Evolutionary conservation across 192 early-diverging fungal genomes (phyloP).

Genomic region (Coemansia sp.): DNA sequence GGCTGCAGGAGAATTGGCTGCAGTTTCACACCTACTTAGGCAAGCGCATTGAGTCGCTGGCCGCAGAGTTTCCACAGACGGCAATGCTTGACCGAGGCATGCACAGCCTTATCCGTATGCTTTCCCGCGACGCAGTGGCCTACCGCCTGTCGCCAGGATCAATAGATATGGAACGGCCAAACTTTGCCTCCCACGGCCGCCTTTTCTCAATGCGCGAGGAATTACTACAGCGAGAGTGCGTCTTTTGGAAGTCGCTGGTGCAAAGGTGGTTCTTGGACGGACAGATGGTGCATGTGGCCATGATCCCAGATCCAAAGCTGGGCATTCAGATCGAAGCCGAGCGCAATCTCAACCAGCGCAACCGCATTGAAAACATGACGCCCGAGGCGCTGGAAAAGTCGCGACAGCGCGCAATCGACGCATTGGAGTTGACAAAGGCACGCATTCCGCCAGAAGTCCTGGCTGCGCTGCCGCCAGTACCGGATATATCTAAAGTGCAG

Average conservation of each 20-base stretch:
- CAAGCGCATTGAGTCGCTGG: conserved; percentile 53
- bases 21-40: conserved; percentile 40
- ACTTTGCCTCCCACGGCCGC: conserved; percentile 57
- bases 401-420: conserved; percentile 47
- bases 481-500: conserved; percentile 54
- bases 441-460: conserved; percentile 60
- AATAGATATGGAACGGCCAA: conserved; percentile 22
- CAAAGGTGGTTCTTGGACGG: conserved; percentile 44
- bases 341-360: conserved; percentile 44
- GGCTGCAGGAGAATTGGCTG: conserved; percentile 37
- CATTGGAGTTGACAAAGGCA: conserved; percentile 32
- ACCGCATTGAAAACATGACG: conserved; percentile 31
- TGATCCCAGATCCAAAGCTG: conserved; percentile 43
- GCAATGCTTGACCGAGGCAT: conserved; percentile 39
- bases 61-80: conserved; percentile 63
- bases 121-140: conserved; percentile 57
- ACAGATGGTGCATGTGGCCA: conserved; percentile 37
- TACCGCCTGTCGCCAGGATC: conserved; percentile 38
- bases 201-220: conserved; percentile 55
- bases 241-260: conserved; percentile 39
- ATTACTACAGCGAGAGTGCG: conserved; percentile 24
- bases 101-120: conserved; percentile 27
- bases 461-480: conserved; percentile 64
- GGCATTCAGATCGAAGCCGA: conserved; percentile 49
- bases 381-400: conserved; percentile 21